phyloP scores from a whole-genome alignment of 2,329 filamentous ascomycete genomes.

The Pseudogymnoascus destructans region DNA sequence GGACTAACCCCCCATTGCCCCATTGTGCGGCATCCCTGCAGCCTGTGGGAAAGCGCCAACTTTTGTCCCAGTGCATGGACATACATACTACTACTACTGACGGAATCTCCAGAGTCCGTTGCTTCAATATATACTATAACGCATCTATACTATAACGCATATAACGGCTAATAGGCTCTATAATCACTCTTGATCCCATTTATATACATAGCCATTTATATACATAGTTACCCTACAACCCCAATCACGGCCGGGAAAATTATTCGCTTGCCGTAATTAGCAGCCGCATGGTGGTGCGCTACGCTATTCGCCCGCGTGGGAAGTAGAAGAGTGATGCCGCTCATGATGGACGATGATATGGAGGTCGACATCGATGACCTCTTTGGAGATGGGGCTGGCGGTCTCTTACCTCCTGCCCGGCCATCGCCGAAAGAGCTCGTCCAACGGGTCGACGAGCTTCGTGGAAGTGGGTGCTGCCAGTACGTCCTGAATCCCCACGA shows the following conservation, averaged over 20 bases:
- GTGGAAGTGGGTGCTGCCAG: slow-evolving; percentile 67
- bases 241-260: background rate
- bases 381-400: slow-evolving; percentile 56
- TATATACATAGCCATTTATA: background rate
- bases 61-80: background rate
- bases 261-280: background rate
- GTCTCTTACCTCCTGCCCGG: slow-evolving; percentile 38
- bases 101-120: background rate
- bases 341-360: slow-evolving; percentile 45
- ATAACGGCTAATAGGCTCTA: background rate
- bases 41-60: background rate
- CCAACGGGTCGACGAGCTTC: slow-evolving; percentile 63
- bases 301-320: background rate
- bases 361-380: slow-evolving; percentile 58
- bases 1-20: slow-evolving; percentile 2
- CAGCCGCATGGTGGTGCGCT: background rate
- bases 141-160: background rate
- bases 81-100: background rate
- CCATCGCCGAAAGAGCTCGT: slow-evolving; percentile 53
- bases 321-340: slow-evolving; percentile 28
- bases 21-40: slow-evolving; percentile 4
- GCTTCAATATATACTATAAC: background rate
- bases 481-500: slow-evolving; percentile 33
- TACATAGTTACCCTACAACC: background rate
- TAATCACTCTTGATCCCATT: background rate